Evolutionary conservation across 371 early-diverging fungal genomes (phyloP).

Genomic region (Actinomucor elegans): DNA sequence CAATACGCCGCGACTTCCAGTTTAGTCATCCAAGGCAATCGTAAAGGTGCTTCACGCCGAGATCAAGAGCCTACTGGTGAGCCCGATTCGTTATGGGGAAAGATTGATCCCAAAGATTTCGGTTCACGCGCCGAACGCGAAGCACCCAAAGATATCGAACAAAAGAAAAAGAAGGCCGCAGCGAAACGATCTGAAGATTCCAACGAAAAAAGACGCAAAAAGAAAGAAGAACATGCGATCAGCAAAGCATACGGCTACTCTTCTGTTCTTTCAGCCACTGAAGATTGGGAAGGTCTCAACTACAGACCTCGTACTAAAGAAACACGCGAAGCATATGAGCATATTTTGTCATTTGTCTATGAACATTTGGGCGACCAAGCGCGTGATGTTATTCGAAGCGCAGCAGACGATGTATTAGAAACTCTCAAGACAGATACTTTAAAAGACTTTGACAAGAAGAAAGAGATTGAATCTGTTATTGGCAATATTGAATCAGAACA

Average conservation of each 20-base stretch:
- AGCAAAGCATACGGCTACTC: conserved; percentile 76
- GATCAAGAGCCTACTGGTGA: conserved; percentile 96
- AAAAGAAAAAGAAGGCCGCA: conserved; percentile 63
- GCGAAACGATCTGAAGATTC: conserved; percentile 41
- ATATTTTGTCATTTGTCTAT: conserved; percentile 82
- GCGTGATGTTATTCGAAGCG: conserved; percentile 87
- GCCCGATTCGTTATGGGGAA: conserved; percentile 88
- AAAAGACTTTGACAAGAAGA: conserved; percentile 90
- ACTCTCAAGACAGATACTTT: conserved; percentile 82
- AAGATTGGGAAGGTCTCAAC: conserved; percentile 82
- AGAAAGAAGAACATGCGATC: conserved; percentile 61
- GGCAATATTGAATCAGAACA: conserved; percentile 68
- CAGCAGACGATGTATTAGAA: conserved; percentile 84
- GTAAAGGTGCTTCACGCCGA: conserved; percentile 80
- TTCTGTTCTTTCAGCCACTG: conserved; percentile 88
- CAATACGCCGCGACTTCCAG: conserved; percentile 93
- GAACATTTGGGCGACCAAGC: conserved; percentile 86
- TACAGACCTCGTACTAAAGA: conserved; percentile 94
- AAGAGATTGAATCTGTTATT: conserved; percentile 77
- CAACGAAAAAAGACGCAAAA: conserved; percentile 54
- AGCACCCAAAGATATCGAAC: conserved; percentile 64
- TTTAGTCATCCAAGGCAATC: conserved; percentile 88
- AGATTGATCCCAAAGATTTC: conserved; percentile 82
- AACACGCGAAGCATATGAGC: conserved; percentile 89
- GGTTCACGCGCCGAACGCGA: conserved; percentile 81